phyloP scores from a whole-genome alignment of 345 rosid species.

The Hibiscus tridactylites region DNA sequence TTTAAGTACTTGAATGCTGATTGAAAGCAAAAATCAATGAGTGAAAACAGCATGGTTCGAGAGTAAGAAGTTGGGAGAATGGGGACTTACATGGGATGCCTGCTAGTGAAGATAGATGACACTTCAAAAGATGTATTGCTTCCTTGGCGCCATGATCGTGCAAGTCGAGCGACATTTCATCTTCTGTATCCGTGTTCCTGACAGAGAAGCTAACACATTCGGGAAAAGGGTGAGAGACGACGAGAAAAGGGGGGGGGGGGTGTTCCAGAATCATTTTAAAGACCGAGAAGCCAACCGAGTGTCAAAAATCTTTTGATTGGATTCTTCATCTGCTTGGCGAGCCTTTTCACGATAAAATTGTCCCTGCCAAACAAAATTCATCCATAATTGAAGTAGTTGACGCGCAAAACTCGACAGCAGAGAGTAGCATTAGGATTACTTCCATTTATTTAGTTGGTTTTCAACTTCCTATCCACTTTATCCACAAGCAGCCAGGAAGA shows the following conservation, averaged over 20 bases:
- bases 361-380: slow-evolving; percentile 37
- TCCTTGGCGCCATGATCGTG: slow-evolving; percentile 30
- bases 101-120: slow-evolving; percentile 37
- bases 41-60: neutral
- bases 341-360: slow-evolving; percentile 36
- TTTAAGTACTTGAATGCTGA: slow-evolving; percentile 48
- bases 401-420: neutral
- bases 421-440: neutral
- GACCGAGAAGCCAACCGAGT: slow-evolving; percentile 29
- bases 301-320: slow-evolving; percentile 37
- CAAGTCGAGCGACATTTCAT: slow-evolving; percentile 31
- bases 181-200: slow-evolving; percentile 24
- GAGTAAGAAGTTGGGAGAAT: neutral
- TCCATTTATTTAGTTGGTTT: neutral
- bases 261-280: neutral
- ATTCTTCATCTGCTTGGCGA: slow-evolving; percentile 49
- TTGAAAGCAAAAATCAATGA: neutral
- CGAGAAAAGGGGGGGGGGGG: neutral
- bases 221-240: neutral
- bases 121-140: slow-evolving; percentile 38
- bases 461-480: neutral
- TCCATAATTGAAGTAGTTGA: neutral
- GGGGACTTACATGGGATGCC: slow-evolving; percentile 43
- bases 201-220: neutral
- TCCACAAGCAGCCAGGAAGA: neutral